Evolutionary conservation across 106 monocot species (phyloP).

Genomic region (Iris macrosiphon): DNA sequence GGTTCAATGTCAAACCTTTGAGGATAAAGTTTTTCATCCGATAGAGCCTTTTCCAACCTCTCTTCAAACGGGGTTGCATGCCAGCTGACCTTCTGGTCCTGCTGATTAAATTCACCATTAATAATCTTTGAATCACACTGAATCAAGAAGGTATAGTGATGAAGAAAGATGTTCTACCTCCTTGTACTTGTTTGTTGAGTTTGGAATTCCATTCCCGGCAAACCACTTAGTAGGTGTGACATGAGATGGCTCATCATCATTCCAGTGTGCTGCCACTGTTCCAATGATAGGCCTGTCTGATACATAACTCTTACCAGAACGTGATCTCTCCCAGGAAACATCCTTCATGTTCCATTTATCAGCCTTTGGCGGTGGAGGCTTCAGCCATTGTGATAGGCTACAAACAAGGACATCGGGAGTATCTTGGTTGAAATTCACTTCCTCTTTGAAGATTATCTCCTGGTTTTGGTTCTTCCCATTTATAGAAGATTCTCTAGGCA

Average conservation of each 20-base stretch:
- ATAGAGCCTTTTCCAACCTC: slow-evolving; percentile 58
- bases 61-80: slow-evolving; percentile 91
- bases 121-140: neutral
- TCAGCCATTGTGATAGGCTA: slow-evolving; percentile 65
- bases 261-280: slow-evolving; percentile 75
- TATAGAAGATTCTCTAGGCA: neutral
- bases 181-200: slow-evolving; percentile 93
- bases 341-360: slow-evolving; percentile 2
- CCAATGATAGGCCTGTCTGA: slow-evolving; percentile 78
- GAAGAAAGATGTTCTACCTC: slow-evolving; percentile 43
- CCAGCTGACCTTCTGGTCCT: slow-evolving; percentile 93
- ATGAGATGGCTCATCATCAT: slow-evolving; percentile 35
- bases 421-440: neutral
- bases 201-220: slow-evolving; percentile 98
- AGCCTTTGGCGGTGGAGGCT: slow-evolving; percentile 24
- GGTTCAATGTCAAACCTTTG: neutral
- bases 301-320: slow-evolving; percentile 33
- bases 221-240: slow-evolving; percentile 50
- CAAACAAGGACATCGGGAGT: slow-evolving; percentile 16
- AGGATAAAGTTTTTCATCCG: slow-evolving; percentile 5
- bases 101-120: slow-evolving; percentile 5
- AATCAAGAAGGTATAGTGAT: neutral
- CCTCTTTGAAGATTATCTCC: neutral
- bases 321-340: slow-evolving; percentile 19
- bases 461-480: neutral